Conservation (phyloP, 805 yeast species). For the Ogataea corticis region DNA sequence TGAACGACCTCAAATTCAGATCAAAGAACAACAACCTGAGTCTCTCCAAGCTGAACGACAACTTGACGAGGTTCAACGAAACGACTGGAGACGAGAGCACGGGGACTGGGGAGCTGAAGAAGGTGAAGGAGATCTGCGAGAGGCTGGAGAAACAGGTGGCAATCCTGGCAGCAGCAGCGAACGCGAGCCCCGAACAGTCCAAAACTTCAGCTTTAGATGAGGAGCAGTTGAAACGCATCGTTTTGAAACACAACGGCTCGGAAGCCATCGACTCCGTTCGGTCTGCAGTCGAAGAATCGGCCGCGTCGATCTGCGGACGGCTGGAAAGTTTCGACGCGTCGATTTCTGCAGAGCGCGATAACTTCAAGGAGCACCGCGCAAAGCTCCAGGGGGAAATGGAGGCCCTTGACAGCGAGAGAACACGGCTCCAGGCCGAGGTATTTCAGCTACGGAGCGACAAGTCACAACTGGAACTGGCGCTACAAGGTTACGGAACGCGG, state of each 20-base stretch:
- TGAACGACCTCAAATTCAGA: slow-evolving; percentile 23
- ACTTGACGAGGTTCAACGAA: slow-evolving; percentile 20
- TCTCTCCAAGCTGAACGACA: slow-evolving; percentile 22
- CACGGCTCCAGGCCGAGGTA: not conserved
- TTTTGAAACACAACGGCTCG: too few relatives aligned
- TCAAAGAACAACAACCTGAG: slow-evolving; percentile 24
- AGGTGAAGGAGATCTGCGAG: not conserved
- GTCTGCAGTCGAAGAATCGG: not conserved
- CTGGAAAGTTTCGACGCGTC: not conserved
- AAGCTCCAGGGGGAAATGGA: not conserved
- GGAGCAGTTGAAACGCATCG: too few relatives aligned
- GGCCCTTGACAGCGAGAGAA: not conserved
- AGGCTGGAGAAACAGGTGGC: not conserved
- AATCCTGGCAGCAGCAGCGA: not conserved
- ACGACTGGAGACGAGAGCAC: slow-evolving; percentile 1
- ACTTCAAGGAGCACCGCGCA: not conserved
- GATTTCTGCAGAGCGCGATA: too few relatives aligned
- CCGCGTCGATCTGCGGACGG: not conserved
- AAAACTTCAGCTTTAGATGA: too few relatives aligned
- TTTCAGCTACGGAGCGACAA: not conserved
- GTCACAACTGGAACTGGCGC: not conserved
- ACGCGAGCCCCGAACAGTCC: too few relatives aligned
- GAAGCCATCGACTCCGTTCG: not conserved
- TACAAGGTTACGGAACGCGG: slow-evolving; percentile 1
- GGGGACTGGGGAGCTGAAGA: not conserved